A percentile compares a stretch with the other conserved stretches of the same genome.
These are phyloP conservation scores for Claviceps quebecensis DNA, from an alignment of 2,329 filamentous ascomycete genomes.

Conservation along the genomic window DNA sequence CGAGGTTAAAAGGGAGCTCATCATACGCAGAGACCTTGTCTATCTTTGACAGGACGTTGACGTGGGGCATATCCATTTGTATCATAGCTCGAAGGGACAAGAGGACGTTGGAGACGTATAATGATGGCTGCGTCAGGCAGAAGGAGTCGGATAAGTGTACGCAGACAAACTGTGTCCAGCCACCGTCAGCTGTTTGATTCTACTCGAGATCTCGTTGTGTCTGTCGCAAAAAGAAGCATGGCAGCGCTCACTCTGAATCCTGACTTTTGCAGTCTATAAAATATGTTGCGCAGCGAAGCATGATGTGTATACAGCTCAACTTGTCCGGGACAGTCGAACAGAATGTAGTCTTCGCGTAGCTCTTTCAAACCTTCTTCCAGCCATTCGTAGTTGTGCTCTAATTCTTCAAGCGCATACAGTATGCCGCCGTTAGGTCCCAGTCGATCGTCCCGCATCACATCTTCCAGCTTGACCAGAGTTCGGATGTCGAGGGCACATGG, in stretches of 20 bases:
- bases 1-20: conserved; percentile 82
- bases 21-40: conserved; percentile 82
- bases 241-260: conserved; percentile 60
- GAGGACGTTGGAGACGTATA: conserved; percentile 89
- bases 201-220: not conserved
- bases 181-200: conserved; percentile 8
- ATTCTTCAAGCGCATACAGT: conserved; percentile 84
- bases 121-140: conserved; percentile 78
- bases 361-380: conserved; percentile 66
- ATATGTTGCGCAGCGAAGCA: conserved; percentile 78
- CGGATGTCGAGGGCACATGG: conserved; percentile 83
- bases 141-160: conserved; percentile 91
- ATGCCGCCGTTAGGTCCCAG: conserved; percentile 88
- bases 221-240: not conserved
- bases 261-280: conserved; percentile 77
- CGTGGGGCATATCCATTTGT: conserved; percentile 89
- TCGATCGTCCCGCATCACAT: conserved; percentile 84
- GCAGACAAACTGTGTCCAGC: conserved; percentile 58
- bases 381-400: conserved; percentile 92
- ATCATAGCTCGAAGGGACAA: conserved; percentile 93
- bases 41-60: conserved; percentile 96
- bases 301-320: conserved; percentile 97
- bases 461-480: conserved; percentile 75
- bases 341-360: conserved; percentile 76
- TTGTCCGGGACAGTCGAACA: conserved; percentile 95